Evolutionary conservation across 345 rosid species (phyloP).

Genomic region (Populus alba): DNA sequence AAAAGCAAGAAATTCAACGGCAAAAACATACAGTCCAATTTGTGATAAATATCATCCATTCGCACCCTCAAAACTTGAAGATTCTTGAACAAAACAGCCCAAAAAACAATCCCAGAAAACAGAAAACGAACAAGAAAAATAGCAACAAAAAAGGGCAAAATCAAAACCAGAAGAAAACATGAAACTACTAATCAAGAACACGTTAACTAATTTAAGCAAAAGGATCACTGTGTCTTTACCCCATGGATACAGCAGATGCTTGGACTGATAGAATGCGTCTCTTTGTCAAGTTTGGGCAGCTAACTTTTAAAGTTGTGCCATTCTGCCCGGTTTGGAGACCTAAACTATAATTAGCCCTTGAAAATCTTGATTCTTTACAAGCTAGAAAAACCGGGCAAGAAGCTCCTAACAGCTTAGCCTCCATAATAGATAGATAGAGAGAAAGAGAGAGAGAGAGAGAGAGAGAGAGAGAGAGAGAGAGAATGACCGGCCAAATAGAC

Average conservation of each 20-base stretch:
- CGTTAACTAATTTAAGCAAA: slow-evolving; percentile 5
- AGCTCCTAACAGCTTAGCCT: slow-evolving; percentile 42
- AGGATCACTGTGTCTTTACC: slow-evolving; percentile 35
- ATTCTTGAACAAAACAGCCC: too few relatives aligned
- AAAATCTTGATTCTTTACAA: slow-evolving; percentile 22
- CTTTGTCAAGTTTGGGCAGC: slow-evolving; percentile 29
- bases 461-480: background rate
- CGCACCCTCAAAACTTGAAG: background rate
- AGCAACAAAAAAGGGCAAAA: background rate
- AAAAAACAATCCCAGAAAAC: background rate
- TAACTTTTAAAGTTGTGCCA: slow-evolving; percentile 2
- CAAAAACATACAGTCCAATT: too few relatives aligned
- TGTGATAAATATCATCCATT: background rate
- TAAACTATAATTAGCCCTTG: slow-evolving; percentile 17
- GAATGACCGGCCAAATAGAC: background rate
- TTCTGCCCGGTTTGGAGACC: slow-evolving; percentile 10
- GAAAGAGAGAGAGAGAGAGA: background rate
- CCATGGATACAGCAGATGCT: slow-evolving; percentile 42
- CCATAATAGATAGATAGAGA: slow-evolving; percentile 38
- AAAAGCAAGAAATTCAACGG: background rate
- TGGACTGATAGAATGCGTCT: slow-evolving; percentile 31
- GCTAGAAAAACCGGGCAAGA: slow-evolving; percentile 33
- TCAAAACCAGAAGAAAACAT: background rate
- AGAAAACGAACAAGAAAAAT: too few relatives aligned
- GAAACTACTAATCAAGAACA: background rate